A percentile compares a stretch with the other conserved stretches of the same genome.
Evolutionary conservation across 176 grass and related monocot genomes (phyloP).

Genomic region (Oryza coarctata): DNA sequence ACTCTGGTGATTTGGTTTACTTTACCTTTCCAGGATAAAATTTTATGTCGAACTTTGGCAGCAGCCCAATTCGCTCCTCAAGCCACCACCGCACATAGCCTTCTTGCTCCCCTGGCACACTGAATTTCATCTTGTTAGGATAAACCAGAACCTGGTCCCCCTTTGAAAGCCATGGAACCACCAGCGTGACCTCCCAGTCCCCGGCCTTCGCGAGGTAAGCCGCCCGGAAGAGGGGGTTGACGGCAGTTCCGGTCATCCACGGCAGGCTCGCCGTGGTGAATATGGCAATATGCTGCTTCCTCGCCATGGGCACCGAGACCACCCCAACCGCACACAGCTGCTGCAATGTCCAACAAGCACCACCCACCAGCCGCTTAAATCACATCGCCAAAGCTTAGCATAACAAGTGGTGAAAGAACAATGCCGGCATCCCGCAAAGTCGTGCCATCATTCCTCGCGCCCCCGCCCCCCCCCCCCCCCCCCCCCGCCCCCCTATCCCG

Average conservation of each 20-base stretch:
- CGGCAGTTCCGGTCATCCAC: conserved; percentile 95
- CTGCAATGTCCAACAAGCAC: conserved; percentile 38
- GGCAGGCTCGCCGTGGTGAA: conserved; percentile 93
- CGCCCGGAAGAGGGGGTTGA: conserved; percentile 90
- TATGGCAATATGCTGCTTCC: conserved; percentile 67
- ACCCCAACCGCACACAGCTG: conserved; percentile 17
- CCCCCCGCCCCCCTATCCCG: background rate
- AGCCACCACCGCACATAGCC: conserved; percentile 73
- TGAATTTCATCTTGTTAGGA: conserved; percentile 83
- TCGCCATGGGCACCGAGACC: conserved; percentile 44
- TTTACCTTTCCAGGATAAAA: conserved; percentile 96
- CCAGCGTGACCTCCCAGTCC: conserved; percentile 65
- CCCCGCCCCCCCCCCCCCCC: too few relatives aligned
- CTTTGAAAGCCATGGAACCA: conserved; percentile 84
- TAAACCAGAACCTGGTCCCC: conserved; percentile 81
- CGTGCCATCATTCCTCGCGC: background rate
- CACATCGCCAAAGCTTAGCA: background rate
- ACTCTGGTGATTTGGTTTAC: background rate
- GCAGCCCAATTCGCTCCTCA: conserved; percentile 62
- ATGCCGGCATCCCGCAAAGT: background rate
- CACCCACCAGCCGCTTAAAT: conserved; percentile 4
- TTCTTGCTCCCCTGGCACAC: conserved; percentile 65
- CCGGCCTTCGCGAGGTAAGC: conserved; percentile 80
- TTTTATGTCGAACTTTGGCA: conserved; percentile 58
- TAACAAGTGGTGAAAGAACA: background rate